Base-by-base conservation (phyloP, 441 rosid species). In the Sinapis alba region DNA sequence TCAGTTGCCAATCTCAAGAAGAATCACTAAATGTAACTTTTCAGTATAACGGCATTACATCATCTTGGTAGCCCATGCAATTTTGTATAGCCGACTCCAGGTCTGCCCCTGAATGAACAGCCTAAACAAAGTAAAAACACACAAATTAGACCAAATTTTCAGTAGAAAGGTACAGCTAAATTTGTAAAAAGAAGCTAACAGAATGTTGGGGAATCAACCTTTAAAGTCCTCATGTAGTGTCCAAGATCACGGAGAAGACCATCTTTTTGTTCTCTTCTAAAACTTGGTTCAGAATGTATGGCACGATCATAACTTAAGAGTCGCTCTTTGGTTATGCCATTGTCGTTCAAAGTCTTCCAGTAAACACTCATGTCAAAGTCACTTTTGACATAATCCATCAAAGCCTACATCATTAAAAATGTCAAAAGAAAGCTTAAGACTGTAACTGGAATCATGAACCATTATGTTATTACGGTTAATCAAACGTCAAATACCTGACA, bases 41-140 rank as follows among this genome's bases (percentile, higher is more conserved):
- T 66, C 62, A 67, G 74, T 69, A 65, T 67, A 78, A 62, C 72
- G 43, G 64, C 56, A 72, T 58, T 82, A 96, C 99, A 90, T 90
- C 88, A 64, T 86, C 81, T 71, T 20, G 87, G 86, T 96, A 96
- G 78, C 99, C 99, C 98, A 96, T 81, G 83, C 99, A 96, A 84
- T 90, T 93, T 69, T 93, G 78, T 81, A 93, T 84, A 72, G 99
- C 93, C 54, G 99, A 96, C 80, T 93, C 99, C 38, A 96, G 97
- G 84, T 96, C 99, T 68, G 98, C 99, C 77, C 99, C 99, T 27
- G 98, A 96, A 87, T 96, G 99, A 81, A 96, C 99, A 36, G 99
- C 99, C 99, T 96, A 75, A 54, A 80, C 23, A 83, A 68, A 71
- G 30, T 12, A 62, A 73, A 78, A 13, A 34, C 7, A 45, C 38